These are phyloP conservation scores for Dendrobium huoshanense DNA, from an alignment of 106 monocot species.

Conservation along the genomic window DNA sequence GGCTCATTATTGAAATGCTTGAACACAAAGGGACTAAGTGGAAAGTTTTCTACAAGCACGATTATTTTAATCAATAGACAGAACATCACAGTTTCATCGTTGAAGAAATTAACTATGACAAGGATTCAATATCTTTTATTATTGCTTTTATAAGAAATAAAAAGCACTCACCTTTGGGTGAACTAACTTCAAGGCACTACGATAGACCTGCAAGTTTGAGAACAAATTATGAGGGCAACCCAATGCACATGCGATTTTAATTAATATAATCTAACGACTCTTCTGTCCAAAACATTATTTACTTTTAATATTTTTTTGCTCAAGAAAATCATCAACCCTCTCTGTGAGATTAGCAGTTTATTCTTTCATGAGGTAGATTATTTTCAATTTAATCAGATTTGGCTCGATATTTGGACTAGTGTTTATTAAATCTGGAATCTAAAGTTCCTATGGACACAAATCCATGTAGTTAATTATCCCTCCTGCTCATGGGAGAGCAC, in stretches of 20 bases:
- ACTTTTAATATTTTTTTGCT: not conserved
- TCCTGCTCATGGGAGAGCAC: no score
- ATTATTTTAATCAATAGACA: not conserved
- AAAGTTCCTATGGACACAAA: no score
- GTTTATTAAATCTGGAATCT: no score
- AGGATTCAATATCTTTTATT: not conserved
- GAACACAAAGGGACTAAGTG: not conserved
- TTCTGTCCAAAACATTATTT: not conserved
- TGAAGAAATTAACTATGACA: constrained; percentile 2
- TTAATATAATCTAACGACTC: not conserved
- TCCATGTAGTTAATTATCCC: no score
- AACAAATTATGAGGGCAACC: constrained; percentile 1
- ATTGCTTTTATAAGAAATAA: constrained; percentile 3
- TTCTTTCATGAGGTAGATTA: no score
- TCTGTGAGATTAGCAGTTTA: no score
- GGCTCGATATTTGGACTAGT: no score
- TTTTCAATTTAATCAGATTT: no score
- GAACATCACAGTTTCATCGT: not conserved
- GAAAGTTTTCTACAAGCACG: not conserved
- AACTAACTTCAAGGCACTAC: constrained; percentile 86
- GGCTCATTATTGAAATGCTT: not conserved
- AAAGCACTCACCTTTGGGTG: constrained; percentile 75
- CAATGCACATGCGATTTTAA: not conserved
- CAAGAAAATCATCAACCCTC: no score
- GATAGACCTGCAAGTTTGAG: constrained; percentile 64